Conservation (phyloP, 2,329 filamentous ascomycete species). For the Calycina herbarum region DNA sequence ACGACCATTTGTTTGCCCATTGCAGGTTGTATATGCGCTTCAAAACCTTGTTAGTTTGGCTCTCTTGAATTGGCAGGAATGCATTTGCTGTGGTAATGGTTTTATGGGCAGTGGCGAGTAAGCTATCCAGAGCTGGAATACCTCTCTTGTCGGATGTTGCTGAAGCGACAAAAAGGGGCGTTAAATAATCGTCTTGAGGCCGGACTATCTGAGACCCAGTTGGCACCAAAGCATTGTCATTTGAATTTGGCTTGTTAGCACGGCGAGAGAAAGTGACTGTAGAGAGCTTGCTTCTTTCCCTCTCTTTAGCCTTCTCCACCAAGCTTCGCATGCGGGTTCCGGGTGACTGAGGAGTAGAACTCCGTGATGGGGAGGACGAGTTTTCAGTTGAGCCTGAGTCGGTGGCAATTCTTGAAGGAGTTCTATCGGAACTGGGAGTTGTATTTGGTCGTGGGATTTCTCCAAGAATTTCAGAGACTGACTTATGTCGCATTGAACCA, state of each 20-base stretch:
- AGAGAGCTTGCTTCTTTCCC: conserved; percentile 65
- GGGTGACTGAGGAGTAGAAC: conserved; percentile 47
- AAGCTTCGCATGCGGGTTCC: conserved; percentile 34
- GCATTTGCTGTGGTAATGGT: conserved; percentile 85
- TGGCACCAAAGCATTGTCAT: conserved; percentile 21
- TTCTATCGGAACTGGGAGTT: conserved; percentile 22
- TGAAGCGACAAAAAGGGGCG: conserved; percentile 58
- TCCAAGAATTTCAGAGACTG: conserved; percentile 70
- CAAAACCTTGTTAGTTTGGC: conserved; percentile 83
- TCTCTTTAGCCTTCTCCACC: conserved; percentile 47
- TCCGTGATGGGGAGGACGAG: conserved; percentile 34
- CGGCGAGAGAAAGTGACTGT: conserved; percentile 79
- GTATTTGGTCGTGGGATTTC: conserved; percentile 49
- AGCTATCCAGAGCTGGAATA: conserved; percentile 66
- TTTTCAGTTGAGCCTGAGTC: conserved; percentile 27
- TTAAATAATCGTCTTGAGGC: conserved; percentile 60
- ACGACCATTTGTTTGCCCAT: conserved; percentile 86
- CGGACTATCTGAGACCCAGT: conserved; percentile 16
- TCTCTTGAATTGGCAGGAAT: conserved; percentile 78
- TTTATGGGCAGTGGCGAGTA: conserved; percentile 83
- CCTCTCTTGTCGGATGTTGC: conserved; percentile 58
- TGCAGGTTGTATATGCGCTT: conserved; percentile 88
- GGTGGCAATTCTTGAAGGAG: conserved; percentile 17
- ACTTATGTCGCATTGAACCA: conserved; percentile 69
- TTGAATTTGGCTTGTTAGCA: conserved; percentile 45